Evolutionary conservation across 176 grass and related monocot genomes (phyloP), one percentile per base, ranked within the genome.

Genomic region (Paspalum notatum): DNA sequence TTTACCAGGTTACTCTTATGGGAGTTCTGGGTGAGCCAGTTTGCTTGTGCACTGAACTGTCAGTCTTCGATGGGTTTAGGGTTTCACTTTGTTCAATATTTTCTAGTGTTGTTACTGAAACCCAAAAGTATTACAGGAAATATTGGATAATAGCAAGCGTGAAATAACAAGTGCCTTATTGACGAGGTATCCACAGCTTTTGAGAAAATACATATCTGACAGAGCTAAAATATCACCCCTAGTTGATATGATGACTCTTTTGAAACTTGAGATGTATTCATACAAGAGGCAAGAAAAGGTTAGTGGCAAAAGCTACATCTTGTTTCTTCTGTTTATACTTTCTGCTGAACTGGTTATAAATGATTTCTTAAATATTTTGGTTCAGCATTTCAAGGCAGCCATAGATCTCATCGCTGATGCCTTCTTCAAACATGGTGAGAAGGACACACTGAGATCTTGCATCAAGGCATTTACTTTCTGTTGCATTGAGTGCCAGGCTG

Each of bases 361-460:
- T 17, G 8, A 32, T 66, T 70, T 78, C 67, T 48, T 85, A 18
- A 72, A 51, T 62, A 76, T 62, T 21, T 60, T 89, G 58, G 16
- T 85, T 74, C 82, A 98, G 96, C 87, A 98, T 91, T 95, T 98
- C 80, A 98, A 91, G 81, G 87, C 83, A 68, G 81, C 84, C 78
- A 78, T 98, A 82, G 90, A 98, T 78, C 86, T 95, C 32, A 90
- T 98, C 13, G 37, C 52, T 74, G 96, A 98, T 91, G 96, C 92
- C 18, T 98, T 98, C 74, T 98, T 98, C 72, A 98, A 98, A 80
- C 96, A 98, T 83, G 92, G 96, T 64, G 92, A 98, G 72, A 98
- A 98, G 86, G 92, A 87, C 69, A 75, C 90, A 18, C 82, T 98
- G 84, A 93, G 96, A 76, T 98, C 96, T 81, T 98, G 96, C 68